These are phyloP conservation scores for Letharia lupina DNA, from an alignment of 495 filamentous ascomycete genomes.

Conservation along the genomic window DNA sequence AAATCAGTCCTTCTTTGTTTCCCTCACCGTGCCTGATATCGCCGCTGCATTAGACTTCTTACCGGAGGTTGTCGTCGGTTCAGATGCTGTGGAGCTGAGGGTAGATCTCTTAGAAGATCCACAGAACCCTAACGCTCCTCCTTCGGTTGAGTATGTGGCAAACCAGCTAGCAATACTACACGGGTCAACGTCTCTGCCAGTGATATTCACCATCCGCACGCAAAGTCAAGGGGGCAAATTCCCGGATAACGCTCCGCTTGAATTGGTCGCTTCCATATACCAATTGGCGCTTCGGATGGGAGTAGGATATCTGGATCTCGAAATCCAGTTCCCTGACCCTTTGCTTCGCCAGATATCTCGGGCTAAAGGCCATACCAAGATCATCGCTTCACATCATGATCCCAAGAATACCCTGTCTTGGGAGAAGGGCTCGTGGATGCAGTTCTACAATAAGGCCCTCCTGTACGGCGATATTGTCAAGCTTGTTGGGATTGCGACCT, in stretches of 20 bases:
- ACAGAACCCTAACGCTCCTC: constrained; percentile 46
- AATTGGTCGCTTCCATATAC: constrained; percentile 65
- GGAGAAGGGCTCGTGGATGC: constrained; percentile 81
- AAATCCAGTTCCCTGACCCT: constrained; percentile 74
- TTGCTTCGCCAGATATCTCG: constrained; percentile 58
- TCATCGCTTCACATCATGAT: constrained; percentile 96
- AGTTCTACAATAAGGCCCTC: constrained; percentile 76
- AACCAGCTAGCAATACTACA: constrained; percentile 76
- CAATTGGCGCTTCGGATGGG: constrained; percentile 69
- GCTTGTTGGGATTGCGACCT: constrained; percentile 75
- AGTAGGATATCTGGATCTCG: constrained; percentile 87
- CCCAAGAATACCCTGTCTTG: constrained; percentile 70
- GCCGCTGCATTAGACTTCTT: constrained; percentile 53
- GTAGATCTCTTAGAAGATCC: constrained; percentile 87
- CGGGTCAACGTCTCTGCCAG: constrained; percentile 62
- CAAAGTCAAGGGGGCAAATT: constrained; percentile 81
- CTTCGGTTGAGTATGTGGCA: constrained; percentile 64
- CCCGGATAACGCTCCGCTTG: constrained; percentile 59
- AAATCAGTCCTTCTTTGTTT: constrained; percentile 82
- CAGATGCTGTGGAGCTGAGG: constrained; percentile 87
- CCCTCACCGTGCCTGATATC: constrained; percentile 73
- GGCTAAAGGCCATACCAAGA: constrained; percentile 61
- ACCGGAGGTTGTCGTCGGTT: constrained; percentile 67
- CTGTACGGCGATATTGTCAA: constrained; percentile 89
- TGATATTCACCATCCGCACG: constrained; percentile 91